Conservation (phyloP, 495 filamentous ascomycete species). For the Chaetomium cochliodes region DNA sequence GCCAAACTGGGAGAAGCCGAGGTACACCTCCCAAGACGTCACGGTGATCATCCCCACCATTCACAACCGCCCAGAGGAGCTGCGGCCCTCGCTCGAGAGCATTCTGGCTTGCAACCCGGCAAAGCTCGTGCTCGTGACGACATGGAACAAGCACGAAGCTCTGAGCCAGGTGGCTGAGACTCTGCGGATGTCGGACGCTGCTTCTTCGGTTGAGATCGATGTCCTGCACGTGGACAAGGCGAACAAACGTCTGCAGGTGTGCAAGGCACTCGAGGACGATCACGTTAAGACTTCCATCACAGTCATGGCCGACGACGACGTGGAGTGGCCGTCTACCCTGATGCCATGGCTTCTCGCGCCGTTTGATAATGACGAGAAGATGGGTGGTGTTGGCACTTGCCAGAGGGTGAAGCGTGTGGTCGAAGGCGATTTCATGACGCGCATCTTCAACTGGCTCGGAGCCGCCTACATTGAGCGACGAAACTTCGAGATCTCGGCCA, state of each 20-base stretch:
- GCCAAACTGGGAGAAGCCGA: conserved; percentile 46
- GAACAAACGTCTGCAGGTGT: conserved; percentile 85
- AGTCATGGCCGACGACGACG: conserved; percentile 84
- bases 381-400: conserved; percentile 80
- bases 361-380: conserved; percentile 67
- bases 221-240: conserved; percentile 45
- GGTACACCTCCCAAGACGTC: conserved; percentile 50
- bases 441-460: conserved; percentile 73
- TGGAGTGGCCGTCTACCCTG: conserved; percentile 74
- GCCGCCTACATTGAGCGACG: conserved; percentile 78
- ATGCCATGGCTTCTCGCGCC: conserved; percentile 82
- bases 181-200: conserved; percentile 31
- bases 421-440: conserved; percentile 54
- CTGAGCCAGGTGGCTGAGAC: conserved; percentile 46
- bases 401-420: conserved; percentile 71
- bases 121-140: conserved; percentile 57
- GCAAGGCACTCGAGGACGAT: conserved; percentile 64
- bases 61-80: conserved; percentile 53
- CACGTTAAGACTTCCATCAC: conserved; percentile 71
- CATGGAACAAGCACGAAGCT: conserved; percentile 49
- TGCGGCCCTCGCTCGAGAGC: conserved; percentile 52
- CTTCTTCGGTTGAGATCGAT: conserved; percentile 38
- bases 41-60: conserved; percentile 60
- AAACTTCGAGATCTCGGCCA: conserved; percentile 87
- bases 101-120: conserved; percentile 53